A percentile compares a stretch with the other conserved stretches of the same genome.
Evolutionary conservation across 169 alveolate species (phyloP).

Genomic region (Plasmodium inui): DNA sequence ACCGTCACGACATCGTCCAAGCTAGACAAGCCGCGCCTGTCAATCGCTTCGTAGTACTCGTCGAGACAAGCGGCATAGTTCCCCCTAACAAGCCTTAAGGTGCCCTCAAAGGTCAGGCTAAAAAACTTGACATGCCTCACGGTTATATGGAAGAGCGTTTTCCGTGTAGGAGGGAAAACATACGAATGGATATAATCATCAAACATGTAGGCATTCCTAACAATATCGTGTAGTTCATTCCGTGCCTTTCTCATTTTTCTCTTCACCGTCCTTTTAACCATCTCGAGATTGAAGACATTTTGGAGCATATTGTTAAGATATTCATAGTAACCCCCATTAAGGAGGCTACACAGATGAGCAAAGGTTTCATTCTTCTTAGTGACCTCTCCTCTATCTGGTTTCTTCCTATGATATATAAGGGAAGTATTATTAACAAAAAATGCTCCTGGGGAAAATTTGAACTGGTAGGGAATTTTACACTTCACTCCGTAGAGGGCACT

Average conservation of each 20-base stretch:
- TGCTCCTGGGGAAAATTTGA: background rate
- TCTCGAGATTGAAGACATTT: background rate
- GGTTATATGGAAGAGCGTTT: slow-evolving; percentile 10
- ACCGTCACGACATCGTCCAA: background rate
- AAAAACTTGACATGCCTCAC: slow-evolving; percentile 15
- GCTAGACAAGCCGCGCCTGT: background rate
- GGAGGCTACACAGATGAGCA: background rate
- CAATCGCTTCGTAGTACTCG: background rate
- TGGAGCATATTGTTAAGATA: background rate
- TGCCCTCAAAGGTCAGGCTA: slow-evolving; percentile 32
- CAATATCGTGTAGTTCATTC: background rate
- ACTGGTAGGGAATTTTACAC: background rate
- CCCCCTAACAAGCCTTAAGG: background rate
- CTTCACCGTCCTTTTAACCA: background rate
- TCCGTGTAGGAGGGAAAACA: slow-evolving; percentile 8
- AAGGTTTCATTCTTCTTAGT: background rate
- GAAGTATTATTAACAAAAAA: background rate
- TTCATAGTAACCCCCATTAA: background rate
- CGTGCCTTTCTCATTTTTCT: slow-evolving; percentile 3
- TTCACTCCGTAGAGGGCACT: slow-evolving; percentile 8
- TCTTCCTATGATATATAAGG: background rate
- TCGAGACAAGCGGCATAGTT: slow-evolving; percentile 15
- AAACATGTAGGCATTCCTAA: background rate
- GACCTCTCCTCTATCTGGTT: background rate
- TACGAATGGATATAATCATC: slow-evolving; percentile 26